Conservation (phyloP, 2,329 filamentous ascomycete genomes). For the Exophiala aquamarina region DNA sequence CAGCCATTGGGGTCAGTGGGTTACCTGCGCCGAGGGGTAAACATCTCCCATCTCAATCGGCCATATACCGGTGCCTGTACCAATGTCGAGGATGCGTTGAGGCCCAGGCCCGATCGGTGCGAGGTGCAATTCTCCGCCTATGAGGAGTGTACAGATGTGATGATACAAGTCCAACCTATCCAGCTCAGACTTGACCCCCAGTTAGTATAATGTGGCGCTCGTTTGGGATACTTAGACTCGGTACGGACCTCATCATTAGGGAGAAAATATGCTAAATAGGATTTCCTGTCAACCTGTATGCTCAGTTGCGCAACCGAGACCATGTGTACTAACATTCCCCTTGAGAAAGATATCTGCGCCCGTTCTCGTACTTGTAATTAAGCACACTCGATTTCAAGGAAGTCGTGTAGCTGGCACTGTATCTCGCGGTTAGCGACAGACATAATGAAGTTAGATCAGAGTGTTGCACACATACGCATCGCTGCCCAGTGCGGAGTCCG, state of each 20-base stretch:
- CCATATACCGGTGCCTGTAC: slow-evolving; percentile 38
- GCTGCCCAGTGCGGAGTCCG: not conserved
- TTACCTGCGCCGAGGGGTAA: slow-evolving; percentile 26
- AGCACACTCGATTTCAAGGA: slow-evolving; percentile 6
- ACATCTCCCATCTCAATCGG: slow-evolving; percentile 39
- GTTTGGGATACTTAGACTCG: slow-evolving; percentile 2
- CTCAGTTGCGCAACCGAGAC: no score
- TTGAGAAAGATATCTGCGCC: slow-evolving; percentile 41
- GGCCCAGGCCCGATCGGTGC: slow-evolving; percentile 23
- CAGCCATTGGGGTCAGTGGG: no score
- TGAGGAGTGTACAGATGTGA: slow-evolving; percentile 21
- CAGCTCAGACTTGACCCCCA: slow-evolving; percentile 31
- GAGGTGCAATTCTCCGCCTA: slow-evolving; percentile 27
- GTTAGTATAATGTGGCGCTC: not conserved
- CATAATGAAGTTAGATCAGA: no score
- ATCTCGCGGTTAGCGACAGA: not conserved
- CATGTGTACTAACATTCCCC: slow-evolving; percentile 24
- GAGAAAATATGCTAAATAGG: slow-evolving; percentile 37
- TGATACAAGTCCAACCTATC: slow-evolving; percentile 37
- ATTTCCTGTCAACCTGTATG: no score
- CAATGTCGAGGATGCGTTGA: slow-evolving; percentile 34
- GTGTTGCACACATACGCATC: no score
- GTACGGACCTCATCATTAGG: slow-evolving; percentile 16
- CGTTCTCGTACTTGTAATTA: slow-evolving; percentile 34
- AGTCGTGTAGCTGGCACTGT: not conserved